phyloP scores from a whole-genome alignment of 1,284 basidiomycete genomes.

The Volvariella surrecta region DNA sequence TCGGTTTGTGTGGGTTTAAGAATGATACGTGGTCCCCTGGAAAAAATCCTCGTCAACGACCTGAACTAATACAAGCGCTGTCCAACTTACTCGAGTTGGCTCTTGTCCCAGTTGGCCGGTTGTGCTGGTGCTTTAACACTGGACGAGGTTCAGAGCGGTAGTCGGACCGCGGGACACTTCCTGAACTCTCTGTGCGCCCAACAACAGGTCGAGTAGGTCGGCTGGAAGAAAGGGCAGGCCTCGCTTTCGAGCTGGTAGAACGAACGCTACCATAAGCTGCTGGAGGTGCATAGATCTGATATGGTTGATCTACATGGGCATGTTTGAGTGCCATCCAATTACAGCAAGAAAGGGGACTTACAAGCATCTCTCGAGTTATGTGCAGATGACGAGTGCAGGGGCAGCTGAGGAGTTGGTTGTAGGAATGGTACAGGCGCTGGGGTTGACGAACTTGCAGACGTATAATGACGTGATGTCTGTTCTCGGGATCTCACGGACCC shows the following conservation, averaged over 20 bases:
- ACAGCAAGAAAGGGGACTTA: too few relatives aligned
- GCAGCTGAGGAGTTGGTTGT: too few relatives aligned
- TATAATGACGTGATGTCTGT: too few relatives aligned
- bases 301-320: too few relatives aligned
- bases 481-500: too few relatives aligned
- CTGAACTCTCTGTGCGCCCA: constrained; percentile 1
- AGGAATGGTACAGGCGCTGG: too few relatives aligned
- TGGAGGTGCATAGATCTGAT: background rate
- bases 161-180: constrained; percentile 6
- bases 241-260: constrained; percentile 5
- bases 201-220: constrained; percentile 2
- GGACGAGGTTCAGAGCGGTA: constrained; percentile 5
- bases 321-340: too few relatives aligned
- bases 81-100: background rate
- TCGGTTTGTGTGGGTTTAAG: constrained; percentile 25
- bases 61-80: too few relatives aligned
- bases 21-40: constrained; percentile 30
- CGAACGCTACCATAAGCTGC: constrained; percentile 5
- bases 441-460: too few relatives aligned
- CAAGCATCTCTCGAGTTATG: too few relatives aligned
- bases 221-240: background rate
- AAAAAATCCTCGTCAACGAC: too few relatives aligned
- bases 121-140: constrained; percentile 6
- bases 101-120: constrained; percentile 1
- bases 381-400: too few relatives aligned